These are phyloP conservation scores for Benincasa hispida DNA, from an alignment of 306 rosid species.

Conservation along the genomic window DNA sequence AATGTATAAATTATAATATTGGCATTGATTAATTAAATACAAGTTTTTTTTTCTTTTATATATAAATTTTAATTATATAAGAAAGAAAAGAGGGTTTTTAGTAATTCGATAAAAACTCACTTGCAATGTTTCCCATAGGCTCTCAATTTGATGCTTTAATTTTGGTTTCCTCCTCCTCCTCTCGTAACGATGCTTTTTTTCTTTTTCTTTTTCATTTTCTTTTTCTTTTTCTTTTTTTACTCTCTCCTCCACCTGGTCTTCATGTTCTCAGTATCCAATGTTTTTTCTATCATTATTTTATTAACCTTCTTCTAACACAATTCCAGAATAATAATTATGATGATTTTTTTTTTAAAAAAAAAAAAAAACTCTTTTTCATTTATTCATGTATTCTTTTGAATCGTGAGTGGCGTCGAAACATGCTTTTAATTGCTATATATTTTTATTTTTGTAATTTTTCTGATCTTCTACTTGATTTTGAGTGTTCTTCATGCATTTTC, in stretches of 20 bases:
- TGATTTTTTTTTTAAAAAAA: too few relatives aligned
- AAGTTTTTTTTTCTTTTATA: background rate
- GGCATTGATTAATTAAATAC: background rate
- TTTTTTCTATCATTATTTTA: background rate
- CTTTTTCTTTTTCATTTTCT: background rate
- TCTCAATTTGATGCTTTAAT: conserved; percentile 10
- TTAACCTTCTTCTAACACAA: background rate
- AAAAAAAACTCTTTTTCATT: too few relatives aligned
- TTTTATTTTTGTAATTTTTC: too few relatives aligned
- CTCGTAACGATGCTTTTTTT: background rate
- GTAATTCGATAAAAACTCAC: conserved; percentile 11
- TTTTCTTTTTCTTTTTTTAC: background rate
- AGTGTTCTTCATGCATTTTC: too few relatives aligned
- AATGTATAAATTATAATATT: background rate
- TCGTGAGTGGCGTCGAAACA: too few relatives aligned
- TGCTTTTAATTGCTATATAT: too few relatives aligned
- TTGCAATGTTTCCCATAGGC: conserved; percentile 7
- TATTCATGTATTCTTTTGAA: too few relatives aligned
- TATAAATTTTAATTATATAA: background rate
- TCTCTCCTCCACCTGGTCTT: background rate
- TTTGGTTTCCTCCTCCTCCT: background rate
- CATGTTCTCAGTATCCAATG: background rate
- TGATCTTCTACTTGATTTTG: too few relatives aligned
- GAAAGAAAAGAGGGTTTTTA: background rate
- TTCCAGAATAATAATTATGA: too few relatives aligned